Percentiles rank a stretch among this genome's conserved stretches.
phyloP scores from a whole-genome alignment of 1,284 basidiomycete species.

The Sphagnurus paluster region DNA sequence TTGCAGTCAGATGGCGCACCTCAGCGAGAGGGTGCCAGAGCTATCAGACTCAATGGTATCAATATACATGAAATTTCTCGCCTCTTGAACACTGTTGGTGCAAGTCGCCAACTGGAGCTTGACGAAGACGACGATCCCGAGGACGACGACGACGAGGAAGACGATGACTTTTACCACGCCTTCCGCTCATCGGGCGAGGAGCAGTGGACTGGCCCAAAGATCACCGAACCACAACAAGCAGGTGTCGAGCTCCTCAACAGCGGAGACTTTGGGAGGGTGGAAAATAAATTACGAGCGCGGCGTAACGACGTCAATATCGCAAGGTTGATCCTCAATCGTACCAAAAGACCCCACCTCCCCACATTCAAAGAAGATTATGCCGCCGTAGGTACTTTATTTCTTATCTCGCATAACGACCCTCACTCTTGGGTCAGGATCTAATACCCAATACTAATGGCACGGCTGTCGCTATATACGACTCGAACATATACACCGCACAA shows the following conservation, averaged over 20 bases:
- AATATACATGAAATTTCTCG: conserved; percentile 30
- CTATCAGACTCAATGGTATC: conserved; percentile 29
- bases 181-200: conserved; percentile 19
- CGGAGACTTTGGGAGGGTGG: conserved; percentile 85
- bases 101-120: conserved; percentile 9
- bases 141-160: conserved; percentile 38
- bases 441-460: conserved; percentile 89
- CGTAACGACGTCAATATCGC: conserved; percentile 47
- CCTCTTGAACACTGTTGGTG: conserved; percentile 22
- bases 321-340: conserved; percentile 44
- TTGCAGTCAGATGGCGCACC: conserved; percentile 30
- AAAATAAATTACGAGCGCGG: conserved; percentile 43
- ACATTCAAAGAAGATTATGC: conserved; percentile 53
- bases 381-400: conserved; percentile 38
- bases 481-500: conserved; percentile 92
- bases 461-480: conserved; percentile 79
- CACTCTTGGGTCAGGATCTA: conserved; percentile 49
- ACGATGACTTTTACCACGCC: conserved; percentile 32
- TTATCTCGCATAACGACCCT: conserved; percentile 2
- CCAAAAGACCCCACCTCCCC: conserved; percentile 35
- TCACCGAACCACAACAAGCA: conserved; percentile 66
- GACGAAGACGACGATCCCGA: conserved; percentile 40
- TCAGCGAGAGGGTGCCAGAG: conserved; percentile 11
- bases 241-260: conserved; percentile 74
- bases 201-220: conserved; percentile 44